These are phyloP conservation scores for Fusarium succisae DNA, from an alignment of 2,329 filamentous ascomycete genomes.

Conservation along the genomic window DNA sequence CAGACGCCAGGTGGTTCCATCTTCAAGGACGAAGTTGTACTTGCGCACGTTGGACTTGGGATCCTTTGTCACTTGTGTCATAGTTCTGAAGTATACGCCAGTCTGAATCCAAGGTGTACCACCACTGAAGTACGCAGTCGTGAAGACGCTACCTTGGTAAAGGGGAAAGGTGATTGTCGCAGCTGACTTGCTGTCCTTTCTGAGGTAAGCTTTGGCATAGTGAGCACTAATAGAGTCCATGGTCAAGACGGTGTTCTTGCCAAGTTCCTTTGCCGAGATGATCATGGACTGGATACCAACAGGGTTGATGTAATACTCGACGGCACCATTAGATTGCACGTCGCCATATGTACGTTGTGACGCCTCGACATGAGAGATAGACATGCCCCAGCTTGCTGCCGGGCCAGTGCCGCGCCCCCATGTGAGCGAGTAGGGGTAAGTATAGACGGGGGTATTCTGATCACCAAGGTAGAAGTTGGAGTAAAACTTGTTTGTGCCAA, in stretches of 20 bases:
- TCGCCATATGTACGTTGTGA: slow-evolving; percentile 74
- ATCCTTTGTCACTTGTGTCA: slow-evolving; percentile 66
- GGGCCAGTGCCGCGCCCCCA: slow-evolving; percentile 73
- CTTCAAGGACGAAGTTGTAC: slow-evolving; percentile 77
- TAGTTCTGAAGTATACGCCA: slow-evolving; percentile 75
- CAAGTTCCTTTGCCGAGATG: slow-evolving; percentile 81
- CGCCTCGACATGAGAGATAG: slow-evolving; percentile 77
- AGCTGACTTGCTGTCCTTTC: slow-evolving; percentile 58
- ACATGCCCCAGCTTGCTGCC: slow-evolving; percentile 78
- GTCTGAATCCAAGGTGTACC: slow-evolving; percentile 78
- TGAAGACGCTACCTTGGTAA: slow-evolving; percentile 88
- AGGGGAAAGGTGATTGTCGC: slow-evolving; percentile 80
- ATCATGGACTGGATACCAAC: slow-evolving; percentile 83
- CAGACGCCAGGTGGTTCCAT: slow-evolving; percentile 80
- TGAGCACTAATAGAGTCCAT: slow-evolving; percentile 64
- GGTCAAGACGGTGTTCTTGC: slow-evolving; percentile 64
- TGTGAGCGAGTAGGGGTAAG: slow-evolving; percentile 76
- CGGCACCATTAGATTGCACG: slow-evolving; percentile 63
- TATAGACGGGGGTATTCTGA: slow-evolving; percentile 75
- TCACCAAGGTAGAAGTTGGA: slow-evolving; percentile 81
- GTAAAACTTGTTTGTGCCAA: slow-evolving; percentile 84
- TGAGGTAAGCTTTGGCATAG: slow-evolving; percentile 74
- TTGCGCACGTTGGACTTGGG: slow-evolving; percentile 75
- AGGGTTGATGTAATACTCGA: slow-evolving; percentile 81
- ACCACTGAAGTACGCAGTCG: slow-evolving; percentile 80